Conservation (phyloP, 768 basidiomycete species). For the Amyloporia xantha region DNA sequence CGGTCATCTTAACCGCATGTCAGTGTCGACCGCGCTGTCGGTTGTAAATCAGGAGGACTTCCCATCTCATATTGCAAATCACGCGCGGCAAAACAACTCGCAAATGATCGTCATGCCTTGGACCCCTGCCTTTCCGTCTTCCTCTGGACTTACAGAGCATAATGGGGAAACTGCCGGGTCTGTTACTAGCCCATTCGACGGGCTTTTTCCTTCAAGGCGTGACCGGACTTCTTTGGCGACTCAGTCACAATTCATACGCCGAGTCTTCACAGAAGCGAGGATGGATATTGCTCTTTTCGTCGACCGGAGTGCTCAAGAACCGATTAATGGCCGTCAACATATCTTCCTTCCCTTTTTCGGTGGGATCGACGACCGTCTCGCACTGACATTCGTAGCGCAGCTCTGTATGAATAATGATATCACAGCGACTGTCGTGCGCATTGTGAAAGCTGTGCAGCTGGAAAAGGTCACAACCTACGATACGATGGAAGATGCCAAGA, state of each 20-base stretch:
- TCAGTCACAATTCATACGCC: conserved; percentile 81
- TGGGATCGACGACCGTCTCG: conserved; percentile 88
- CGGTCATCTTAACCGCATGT: conserved; percentile 59
- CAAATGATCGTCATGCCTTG: conserved; percentile 86
- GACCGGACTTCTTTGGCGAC: conserved; percentile 49
- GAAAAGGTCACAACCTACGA: conserved; percentile 26
- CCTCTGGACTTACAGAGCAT: background rate
- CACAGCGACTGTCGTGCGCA: conserved; percentile 67
- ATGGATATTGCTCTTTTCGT: conserved; percentile 83
- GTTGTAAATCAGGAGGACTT: conserved; percentile 77
- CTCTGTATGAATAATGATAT: conserved; percentile 58
- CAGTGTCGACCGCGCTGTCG: conserved; percentile 61
- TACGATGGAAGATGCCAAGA: conserved; percentile 24
- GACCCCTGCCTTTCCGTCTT: conserved; percentile 30
- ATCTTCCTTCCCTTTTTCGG: conserved; percentile 90
- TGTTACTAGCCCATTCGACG: conserved; percentile 63
- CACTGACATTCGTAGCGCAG: conserved; percentile 76
- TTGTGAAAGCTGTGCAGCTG: conserved; percentile 40
- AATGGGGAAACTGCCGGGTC: conserved; percentile 5
- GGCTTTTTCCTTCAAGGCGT: conserved; percentile 54
- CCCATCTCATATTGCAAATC: conserved; percentile 54
- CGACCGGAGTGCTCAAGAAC: conserved; percentile 52
- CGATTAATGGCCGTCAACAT: conserved; percentile 37
- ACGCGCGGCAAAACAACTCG: conserved; percentile 47
- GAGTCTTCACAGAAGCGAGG: conserved; percentile 65